Conservation (phyloP, 2,329 filamentous ascomycete species). For the Epicoccum nigrum region DNA sequence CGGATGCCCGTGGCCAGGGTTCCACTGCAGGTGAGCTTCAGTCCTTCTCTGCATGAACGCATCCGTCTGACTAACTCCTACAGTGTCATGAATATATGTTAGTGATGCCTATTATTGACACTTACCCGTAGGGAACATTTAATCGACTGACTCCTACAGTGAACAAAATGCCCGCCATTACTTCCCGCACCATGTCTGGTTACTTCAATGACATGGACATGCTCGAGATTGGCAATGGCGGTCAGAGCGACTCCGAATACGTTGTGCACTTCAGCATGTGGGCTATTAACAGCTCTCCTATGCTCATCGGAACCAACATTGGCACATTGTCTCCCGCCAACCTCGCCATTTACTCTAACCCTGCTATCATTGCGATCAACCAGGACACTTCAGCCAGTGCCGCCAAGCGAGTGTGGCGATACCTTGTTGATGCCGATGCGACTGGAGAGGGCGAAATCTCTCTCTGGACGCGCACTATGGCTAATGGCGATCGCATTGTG, state of each 20-base stretch:
- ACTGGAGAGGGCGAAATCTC: slow-evolving; percentile 56
- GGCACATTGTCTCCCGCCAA: slow-evolving; percentile 48
- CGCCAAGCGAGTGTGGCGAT: slow-evolving; percentile 54
- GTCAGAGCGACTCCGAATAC: slow-evolving; percentile 50
- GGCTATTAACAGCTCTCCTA: slow-evolving; percentile 55
- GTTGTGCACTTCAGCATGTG: slow-evolving; percentile 57
- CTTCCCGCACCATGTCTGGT: slow-evolving; percentile 50
- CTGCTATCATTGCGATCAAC: slow-evolving; percentile 57
- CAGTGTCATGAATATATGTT: too few relatives aligned
- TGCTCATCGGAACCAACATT: slow-evolving; percentile 57
- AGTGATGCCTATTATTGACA: too few relatives aligned
- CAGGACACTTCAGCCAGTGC: slow-evolving; percentile 54
- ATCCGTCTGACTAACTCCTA: too few relatives aligned
- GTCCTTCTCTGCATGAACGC: too few relatives aligned
- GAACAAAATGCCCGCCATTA: slow-evolving; percentile 54
- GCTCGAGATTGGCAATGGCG: slow-evolving; percentile 56
- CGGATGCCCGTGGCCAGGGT: slow-evolving; percentile 54
- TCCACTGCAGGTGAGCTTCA: slow-evolving; percentile 56
- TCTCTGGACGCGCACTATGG: slow-evolving; percentile 57
- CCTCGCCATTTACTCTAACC: slow-evolving; percentile 56
- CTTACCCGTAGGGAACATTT: too few relatives aligned
- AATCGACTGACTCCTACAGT: too few relatives aligned
- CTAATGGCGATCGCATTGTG: slow-evolving; percentile 55
- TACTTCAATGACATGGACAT: slow-evolving; percentile 59
- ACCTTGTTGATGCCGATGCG: slow-evolving; percentile 50